Conservation (phyloP, 768 basidiomycete species). For the Mycena amicta region DNA sequence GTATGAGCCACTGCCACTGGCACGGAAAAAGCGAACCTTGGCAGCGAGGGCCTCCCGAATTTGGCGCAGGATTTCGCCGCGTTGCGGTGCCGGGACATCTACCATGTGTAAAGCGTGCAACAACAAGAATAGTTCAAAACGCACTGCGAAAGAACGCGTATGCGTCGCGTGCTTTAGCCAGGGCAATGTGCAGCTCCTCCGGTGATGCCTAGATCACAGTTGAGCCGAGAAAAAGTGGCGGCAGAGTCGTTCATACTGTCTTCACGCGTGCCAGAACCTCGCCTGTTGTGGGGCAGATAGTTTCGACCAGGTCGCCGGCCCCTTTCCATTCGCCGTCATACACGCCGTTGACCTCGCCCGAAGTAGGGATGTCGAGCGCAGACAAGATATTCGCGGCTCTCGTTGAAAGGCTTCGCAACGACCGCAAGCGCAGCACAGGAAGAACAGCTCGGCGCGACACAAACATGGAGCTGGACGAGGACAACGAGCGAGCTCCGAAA, state of each 20-base stretch:
- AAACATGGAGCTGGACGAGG: constrained; percentile 25
- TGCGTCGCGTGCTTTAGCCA: constrained; percentile 76
- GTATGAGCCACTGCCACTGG: constrained; percentile 1
- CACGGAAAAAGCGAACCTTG: constrained; percentile 54
- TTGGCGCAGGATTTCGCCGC: constrained; percentile 88
- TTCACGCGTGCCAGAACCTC: constrained; percentile 78
- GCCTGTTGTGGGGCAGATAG: constrained; percentile 84
- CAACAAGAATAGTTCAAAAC: constrained; percentile 14
- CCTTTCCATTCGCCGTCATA: constrained; percentile 86
- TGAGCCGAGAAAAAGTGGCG: constrained; percentile 7
- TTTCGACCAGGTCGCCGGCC: constrained; percentile 67
- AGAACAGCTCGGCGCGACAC: constrained; percentile 29
- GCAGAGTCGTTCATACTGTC: constrained; percentile 48
- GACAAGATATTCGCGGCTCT: constrained; percentile 71
- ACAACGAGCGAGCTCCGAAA: not conserved
- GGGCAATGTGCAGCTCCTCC: constrained; percentile 67
- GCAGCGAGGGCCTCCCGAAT: constrained; percentile 78
- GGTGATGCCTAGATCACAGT: constrained; percentile 56
- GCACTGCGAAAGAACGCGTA: constrained; percentile 64
- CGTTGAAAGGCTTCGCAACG: constrained; percentile 59
- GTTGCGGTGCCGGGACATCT: constrained; percentile 79
- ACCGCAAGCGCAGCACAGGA: constrained; percentile 9
- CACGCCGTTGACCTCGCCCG: constrained; percentile 68
- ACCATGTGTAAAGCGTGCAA: not conserved
- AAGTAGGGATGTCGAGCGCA: constrained; percentile 60